Evolutionary conservation across 352 stramenopile genomes (phyloP), one percentile per base, ranked within the genome.

Genomic region (Phytopythium boreale): DNA sequence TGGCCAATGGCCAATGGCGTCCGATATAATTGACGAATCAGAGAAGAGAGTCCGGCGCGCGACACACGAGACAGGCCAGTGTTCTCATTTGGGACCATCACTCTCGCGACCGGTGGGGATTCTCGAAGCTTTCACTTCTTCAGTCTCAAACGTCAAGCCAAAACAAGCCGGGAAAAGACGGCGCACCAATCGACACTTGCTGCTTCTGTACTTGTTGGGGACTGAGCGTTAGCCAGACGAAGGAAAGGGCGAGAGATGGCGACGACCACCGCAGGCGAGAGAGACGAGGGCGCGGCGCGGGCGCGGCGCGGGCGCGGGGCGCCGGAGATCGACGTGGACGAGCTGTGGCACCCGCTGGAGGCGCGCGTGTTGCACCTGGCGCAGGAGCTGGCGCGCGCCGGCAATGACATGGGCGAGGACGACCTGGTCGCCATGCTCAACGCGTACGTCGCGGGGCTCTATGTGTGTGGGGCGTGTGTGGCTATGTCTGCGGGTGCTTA

Each of bases 401-500:
- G 76, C n/a, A 44, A 59, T 12, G 69, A 68, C n/a, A 70, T 88
- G 59, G 68, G 70, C 19, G 83, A 91, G 37, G 82, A 89, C 34
- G 80, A 88, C 37, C 64, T 87, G 31, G 85, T 77, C 56, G 76
- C 72, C 15, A 90, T 85, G 68, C 80, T 95, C 55, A 92, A 95
- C 72, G 77, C 87, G 84, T 93, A 59, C 62, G 81, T 79, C 2
- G 27, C 4, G 7, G 15, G 2, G 19, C 27, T 6, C 53, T 36
- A 27, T 10, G 57, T 14, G 50, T 66, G n/a, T 49, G 20, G 60
- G 62, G 50, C 39, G 4, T 26, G 56, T 58, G 58, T 51, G 10
- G 49, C 27, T 69, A 34, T 24, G 46, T 24, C 22, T 20, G 19
- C 47, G 65, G 34, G 10, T 39, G 34, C 10, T 39, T 39, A 39